phyloP scores from a whole-genome alignment of 257 asterid species.

The Jasminum sambac region DNA sequence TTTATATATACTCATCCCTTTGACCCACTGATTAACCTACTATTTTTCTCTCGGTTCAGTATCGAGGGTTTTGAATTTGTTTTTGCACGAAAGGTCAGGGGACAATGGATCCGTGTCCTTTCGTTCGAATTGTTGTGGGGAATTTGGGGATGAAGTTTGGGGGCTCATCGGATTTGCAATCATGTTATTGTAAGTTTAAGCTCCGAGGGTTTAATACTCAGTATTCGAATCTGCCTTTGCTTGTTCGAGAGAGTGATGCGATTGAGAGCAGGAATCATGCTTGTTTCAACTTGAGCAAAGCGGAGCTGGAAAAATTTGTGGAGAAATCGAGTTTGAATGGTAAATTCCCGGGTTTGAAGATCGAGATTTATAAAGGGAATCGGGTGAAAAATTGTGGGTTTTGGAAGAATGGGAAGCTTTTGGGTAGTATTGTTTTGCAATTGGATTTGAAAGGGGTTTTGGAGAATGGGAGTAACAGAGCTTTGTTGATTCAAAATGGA shows the following conservation, averaged over 20 bases:
- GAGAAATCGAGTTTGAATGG: constrained; percentile 34
- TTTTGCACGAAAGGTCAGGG: constrained; percentile 8
- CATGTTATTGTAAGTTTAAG: constrained; percentile 64
- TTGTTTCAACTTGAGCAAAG: constrained; percentile 57
- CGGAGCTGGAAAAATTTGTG: constrained; percentile 54
- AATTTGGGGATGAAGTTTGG: constrained; percentile 52
- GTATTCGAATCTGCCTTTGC: constrained; percentile 40
- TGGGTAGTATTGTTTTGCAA: constrained; percentile 55
- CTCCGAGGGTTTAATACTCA: constrained; percentile 59
- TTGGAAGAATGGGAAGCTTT: constrained; percentile 41
- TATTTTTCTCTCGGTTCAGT: background rate
- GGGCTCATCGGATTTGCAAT: constrained; percentile 14
- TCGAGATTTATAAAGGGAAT: constrained; percentile 54
- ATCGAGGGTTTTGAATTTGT: background rate
- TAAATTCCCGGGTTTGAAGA: constrained; percentile 32
- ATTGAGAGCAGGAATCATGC: constrained; percentile 54
- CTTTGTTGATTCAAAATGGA: constrained; percentile 65
- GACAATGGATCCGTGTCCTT: constrained; percentile 94
- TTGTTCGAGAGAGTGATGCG: constrained; percentile 39
- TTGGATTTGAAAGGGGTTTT: constrained; percentile 65
- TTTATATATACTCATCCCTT: background rate
- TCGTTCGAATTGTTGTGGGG: constrained; percentile 64
- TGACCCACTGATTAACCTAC: background rate
- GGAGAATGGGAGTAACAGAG: constrained; percentile 47
- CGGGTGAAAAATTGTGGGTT: constrained; percentile 37